Conservation (phyloP, 2,329 filamentous ascomycete genomes). For the Fusarium multiceps region DNA sequence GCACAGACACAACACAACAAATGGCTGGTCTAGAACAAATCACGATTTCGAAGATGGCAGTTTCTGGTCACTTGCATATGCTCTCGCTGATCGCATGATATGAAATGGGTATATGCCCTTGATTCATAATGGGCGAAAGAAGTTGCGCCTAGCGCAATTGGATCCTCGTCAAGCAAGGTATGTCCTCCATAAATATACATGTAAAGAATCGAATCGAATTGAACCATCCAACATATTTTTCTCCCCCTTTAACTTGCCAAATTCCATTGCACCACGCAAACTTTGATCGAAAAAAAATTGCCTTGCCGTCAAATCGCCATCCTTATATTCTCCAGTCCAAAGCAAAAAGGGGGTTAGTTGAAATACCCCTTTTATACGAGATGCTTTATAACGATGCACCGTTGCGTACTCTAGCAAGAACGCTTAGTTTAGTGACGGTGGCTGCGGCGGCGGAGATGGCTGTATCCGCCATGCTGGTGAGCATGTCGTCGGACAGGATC, state of each 20-base stretch:
- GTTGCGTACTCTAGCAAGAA: neutral
- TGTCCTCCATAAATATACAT: slow-evolving; percentile 47
- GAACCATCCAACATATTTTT: slow-evolving; percentile 40
- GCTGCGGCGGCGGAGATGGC: slow-evolving; percentile 43
- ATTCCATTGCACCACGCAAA: slow-evolving; percentile 17
- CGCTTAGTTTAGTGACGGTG: slow-evolving; percentile 42
- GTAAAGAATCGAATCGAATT: slow-evolving; percentile 42
- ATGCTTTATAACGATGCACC: slow-evolving; percentile 24
- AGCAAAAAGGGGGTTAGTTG: slow-evolving; percentile 1
- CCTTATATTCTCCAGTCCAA: slow-evolving; percentile 31
- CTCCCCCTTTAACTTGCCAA: slow-evolving; percentile 9
- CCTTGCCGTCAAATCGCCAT: slow-evolving; percentile 25
- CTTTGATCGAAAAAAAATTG: slow-evolving; percentile 20
- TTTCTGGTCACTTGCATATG: neutral
- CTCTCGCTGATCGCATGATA: neutral
- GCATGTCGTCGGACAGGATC: slow-evolving; percentile 50
- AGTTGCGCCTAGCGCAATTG: slow-evolving; percentile 16
- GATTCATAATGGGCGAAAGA: slow-evolving; percentile 36
- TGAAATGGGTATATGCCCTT: slow-evolving; percentile 24
- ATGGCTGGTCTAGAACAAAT: neutral
- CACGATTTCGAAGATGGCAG: neutral
- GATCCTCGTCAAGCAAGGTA: slow-evolving; percentile 37
- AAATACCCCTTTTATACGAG: slow-evolving; percentile 16
- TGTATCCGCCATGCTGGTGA: slow-evolving; percentile 50
- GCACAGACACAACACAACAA: neutral